Percentiles rank a stretch among this genome's conserved stretches.
Evolutionary conservation across 345 rosid species (phyloP).

Genomic region (Xanthoceras sorbifolium): DNA sequence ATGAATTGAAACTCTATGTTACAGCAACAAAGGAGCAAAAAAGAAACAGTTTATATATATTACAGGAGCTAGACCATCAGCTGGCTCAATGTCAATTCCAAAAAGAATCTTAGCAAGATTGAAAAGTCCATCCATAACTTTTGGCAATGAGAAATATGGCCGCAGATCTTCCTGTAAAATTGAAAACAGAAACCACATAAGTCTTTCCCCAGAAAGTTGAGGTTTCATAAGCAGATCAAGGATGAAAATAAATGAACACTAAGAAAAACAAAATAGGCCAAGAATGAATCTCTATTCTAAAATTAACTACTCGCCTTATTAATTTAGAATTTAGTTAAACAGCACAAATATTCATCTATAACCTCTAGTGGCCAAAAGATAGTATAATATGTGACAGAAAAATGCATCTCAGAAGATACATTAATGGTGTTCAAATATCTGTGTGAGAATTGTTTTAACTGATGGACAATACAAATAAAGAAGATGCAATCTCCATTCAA

Average conservation of each 20-base stretch:
- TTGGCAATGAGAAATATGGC: constrained; percentile 87
- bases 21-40: background rate
- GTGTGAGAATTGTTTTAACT: background rate
- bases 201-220: background rate
- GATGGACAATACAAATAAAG: no score
- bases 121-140: constrained; percentile 86
- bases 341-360: no score
- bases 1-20: constrained; percentile 15
- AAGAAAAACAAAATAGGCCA: background rate
- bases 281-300: no score
- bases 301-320: no score
- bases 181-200: constrained; percentile 5
- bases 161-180: constrained; percentile 77
- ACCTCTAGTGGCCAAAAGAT: no score
- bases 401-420: no score
- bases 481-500: background rate
- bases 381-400: no score
- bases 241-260: background rate
- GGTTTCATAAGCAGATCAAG: background rate
- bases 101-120: constrained; percentile 69
- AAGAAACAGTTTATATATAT: constrained; percentile 22
- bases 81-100: constrained; percentile 72
- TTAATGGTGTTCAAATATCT: background rate
- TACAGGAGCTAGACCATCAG: constrained; percentile 95
- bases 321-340: no score